Evolutionary conservation across 108 stramenopile species (phyloP).

Genomic region (Nitzschia palea): DNA sequence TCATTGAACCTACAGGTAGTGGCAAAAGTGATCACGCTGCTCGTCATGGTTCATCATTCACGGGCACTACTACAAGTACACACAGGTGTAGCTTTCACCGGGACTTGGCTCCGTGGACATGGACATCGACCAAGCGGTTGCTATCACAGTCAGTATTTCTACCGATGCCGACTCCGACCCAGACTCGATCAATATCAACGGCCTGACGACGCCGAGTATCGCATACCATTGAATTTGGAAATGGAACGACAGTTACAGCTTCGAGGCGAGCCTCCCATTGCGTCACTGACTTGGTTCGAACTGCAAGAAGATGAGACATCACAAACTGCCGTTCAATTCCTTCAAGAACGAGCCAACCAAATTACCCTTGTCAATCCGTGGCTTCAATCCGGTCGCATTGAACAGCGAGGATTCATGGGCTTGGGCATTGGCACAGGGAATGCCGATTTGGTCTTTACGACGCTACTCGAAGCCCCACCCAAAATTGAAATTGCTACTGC

Average conservation of each 20-base stretch:
- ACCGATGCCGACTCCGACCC: too few relatives aligned
- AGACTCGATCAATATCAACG: too few relatives aligned
- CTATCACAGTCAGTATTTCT: too few relatives aligned
- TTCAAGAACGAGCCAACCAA: slow-evolving; percentile 1
- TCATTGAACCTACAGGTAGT: too few relatives aligned
- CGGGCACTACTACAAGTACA: too few relatives aligned
- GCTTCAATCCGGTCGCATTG: not conserved
- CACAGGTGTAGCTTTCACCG: too few relatives aligned
- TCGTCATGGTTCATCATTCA: too few relatives aligned
- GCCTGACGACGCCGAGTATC: not conserved
- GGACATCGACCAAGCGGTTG: too few relatives aligned
- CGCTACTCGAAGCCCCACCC: not conserved
- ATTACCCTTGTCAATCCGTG: slow-evolving; percentile 1
- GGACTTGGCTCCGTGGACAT: too few relatives aligned
- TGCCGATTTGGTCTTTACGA: not conserved
- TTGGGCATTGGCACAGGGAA: too few relatives aligned
- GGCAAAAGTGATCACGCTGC: too few relatives aligned
- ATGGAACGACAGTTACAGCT: not conserved
- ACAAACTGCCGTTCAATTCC: not conserved
- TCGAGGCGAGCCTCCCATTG: not conserved
- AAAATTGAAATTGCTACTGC: not conserved
- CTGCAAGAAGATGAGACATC: not conserved
- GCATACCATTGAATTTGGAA: not conserved
- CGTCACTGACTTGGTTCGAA: not conserved
- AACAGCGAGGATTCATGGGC: too few relatives aligned